Evolutionary conservation across 2,329 filamentous ascomycete species (phyloP), one percentile per base, ranked within the genome.

Genomic region (Zymoseptoria brevis): DNA sequence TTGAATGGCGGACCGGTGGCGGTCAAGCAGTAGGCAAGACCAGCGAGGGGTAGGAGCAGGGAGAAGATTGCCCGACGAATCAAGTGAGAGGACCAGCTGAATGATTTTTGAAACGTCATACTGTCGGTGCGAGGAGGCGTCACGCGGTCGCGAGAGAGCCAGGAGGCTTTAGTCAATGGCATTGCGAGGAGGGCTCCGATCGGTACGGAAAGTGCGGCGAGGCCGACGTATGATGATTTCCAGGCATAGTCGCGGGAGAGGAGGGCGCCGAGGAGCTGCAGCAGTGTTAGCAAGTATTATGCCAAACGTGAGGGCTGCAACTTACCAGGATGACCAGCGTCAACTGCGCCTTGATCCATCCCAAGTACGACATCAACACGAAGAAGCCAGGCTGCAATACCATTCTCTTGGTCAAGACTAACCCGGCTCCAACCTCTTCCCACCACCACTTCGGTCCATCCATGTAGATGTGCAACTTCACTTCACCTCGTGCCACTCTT

Each of bases 281-380:
- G 13, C 6, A 16, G 54, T 60, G 58, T 68, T 22, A 65, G 58
- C 52, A 45, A 19, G 8, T n/a, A n/a, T n/a, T n/a, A n/a, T n/a
- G n/a, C n/a, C n/a, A n/a, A n/a, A n/a, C n/a, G n/a, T n/a, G n/a
- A n/a, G n/a, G n/a, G n/a, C n/a, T 41, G n/a, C 55, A 4, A 72
- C 78, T 75, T 60, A 90, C 80, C 59, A 89, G 78, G 60, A 91
- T 88, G 59, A 90, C 79, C 57, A 92, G 76, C 4, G 89, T 86
- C 1, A 90, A 80, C 67, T 91, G 86, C 2, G 86, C 87, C 71
- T 91, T 90, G 52, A 90, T 88, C 88, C 88, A 92, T 6, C 82
- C 86, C 13, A 86, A 77, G 71, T 92, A 92, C n/a, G 88, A 61
- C 1, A 87, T 81, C 68, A 92, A 77, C 29, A 90, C 74, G n/a